These are phyloP conservation scores for Spencermartinsiella europaea DNA, from an alignment of 805 yeast species.

Conservation along the genomic window DNA sequence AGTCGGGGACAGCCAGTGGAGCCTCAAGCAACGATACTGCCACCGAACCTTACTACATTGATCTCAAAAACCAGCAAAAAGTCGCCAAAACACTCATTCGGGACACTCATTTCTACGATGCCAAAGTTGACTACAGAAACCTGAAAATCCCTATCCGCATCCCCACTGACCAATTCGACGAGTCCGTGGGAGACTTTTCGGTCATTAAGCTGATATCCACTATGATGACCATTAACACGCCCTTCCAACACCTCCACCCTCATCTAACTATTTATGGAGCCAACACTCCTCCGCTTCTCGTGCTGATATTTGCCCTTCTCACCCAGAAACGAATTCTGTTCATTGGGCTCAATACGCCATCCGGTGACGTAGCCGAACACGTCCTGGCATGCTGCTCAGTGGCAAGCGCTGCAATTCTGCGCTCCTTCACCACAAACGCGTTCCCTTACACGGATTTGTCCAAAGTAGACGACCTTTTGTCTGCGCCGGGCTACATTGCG, in stretches of 20 bases:
- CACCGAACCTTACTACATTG: conserved; percentile 21
- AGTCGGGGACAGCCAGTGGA: background rate
- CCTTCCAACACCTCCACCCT: conserved; percentile 33
- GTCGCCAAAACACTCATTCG: conserved; percentile 12
- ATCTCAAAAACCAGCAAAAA: conserved; percentile 23
- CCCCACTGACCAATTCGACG: conserved; percentile 29
- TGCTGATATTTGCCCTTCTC: conserved; percentile 47
- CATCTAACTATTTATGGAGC: conserved; percentile 51
- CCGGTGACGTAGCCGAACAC: conserved; percentile 47
- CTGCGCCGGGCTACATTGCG: conserved; percentile 48
- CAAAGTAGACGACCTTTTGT: conserved; percentile 45
- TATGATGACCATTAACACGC: conserved; percentile 20
- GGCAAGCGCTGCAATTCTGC: conserved; percentile 49
- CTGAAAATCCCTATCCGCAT: conserved; percentile 30
- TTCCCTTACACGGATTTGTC: conserved; percentile 56
- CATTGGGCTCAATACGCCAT: conserved; percentile 46
- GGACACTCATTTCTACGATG: conserved; percentile 32
- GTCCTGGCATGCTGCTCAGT: conserved; percentile 45
- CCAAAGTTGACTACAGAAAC: conserved; percentile 24
- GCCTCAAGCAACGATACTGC: background rate
- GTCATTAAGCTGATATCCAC: conserved; percentile 28
- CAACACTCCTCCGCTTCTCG: conserved; percentile 49
- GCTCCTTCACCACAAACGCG: conserved; percentile 44
- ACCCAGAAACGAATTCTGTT: conserved; percentile 49
- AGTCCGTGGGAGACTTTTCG: conserved; percentile 31